A percentile compares a stretch with the other conserved stretches of the same genome.
phyloP scores from a whole-genome alignment of 805 yeast genomes.

The Wickerhamiella cacticola region DNA sequence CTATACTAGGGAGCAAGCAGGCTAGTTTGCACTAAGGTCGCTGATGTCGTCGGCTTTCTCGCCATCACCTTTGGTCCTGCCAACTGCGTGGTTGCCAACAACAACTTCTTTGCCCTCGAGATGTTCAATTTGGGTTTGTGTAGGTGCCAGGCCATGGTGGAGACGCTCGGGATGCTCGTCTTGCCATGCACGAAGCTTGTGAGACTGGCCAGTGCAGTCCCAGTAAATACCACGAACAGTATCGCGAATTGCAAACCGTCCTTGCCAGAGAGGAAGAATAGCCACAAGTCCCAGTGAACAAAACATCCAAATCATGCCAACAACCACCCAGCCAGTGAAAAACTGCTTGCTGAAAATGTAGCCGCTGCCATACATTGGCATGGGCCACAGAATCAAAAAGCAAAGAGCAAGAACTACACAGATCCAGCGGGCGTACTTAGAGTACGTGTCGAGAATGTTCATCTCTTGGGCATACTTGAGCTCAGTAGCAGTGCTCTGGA shows the following conservation, averaged over 20 bases:
- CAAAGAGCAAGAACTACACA: constrained; percentile 52
- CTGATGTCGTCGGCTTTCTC: not conserved
- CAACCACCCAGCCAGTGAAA: constrained; percentile 84
- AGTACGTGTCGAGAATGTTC: constrained; percentile 40
- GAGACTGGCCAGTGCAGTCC: constrained; percentile 67
- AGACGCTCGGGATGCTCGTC: constrained; percentile 55
- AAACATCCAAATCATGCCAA: constrained; percentile 72
- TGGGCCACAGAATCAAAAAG: constrained; percentile 72
- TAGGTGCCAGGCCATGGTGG: constrained; percentile 30
- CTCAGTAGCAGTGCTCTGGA: constrained; percentile 11
- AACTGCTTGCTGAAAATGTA: constrained; percentile 64
- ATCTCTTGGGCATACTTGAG: constrained; percentile 35
- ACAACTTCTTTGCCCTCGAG: constrained; percentile 10
- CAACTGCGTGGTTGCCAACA: constrained; percentile 11
- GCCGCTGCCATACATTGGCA: constrained; percentile 82
- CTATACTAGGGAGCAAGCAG: not conserved
- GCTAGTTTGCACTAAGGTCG: not conserved
- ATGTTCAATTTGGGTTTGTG: not conserved
- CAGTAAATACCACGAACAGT: constrained; percentile 70
- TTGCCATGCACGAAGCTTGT: constrained; percentile 70
- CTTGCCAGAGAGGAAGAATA: constrained; percentile 62
- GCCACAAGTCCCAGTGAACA: constrained; percentile 40
- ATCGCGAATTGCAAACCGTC: constrained; percentile 51
- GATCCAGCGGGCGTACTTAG: constrained; percentile 48
- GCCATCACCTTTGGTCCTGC: not conserved